These are phyloP conservation scores for Cytospora leucostoma DNA, from an alignment of 2,329 filamentous ascomycete species.

Conservation along the genomic window DNA sequence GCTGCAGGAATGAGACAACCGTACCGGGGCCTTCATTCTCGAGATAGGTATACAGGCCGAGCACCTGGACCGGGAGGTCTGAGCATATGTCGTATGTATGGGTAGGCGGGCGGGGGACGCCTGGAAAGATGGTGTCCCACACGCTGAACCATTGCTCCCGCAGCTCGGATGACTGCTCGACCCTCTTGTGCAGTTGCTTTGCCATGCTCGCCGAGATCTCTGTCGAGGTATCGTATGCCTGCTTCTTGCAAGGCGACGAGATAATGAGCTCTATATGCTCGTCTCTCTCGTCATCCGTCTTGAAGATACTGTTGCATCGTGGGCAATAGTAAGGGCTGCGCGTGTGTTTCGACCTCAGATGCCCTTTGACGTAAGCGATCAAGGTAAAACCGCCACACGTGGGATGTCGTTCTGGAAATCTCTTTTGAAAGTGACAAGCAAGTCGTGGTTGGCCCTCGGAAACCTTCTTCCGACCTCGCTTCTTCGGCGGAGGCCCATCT, in stretches of 20 bases:
- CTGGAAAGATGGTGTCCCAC: conserved; percentile 11
- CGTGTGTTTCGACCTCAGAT: conserved; percentile 1
- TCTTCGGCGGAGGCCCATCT: not conserved
- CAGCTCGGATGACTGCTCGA: not conserved
- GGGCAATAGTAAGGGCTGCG: conserved; percentile 10
- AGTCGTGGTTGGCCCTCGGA: not conserved
- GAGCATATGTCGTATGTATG: conserved; percentile 3
- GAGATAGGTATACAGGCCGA: not conserved
- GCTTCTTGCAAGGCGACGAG: not conserved
- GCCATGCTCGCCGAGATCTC: not conserved
- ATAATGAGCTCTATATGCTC: not conserved
- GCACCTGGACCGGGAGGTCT: not conserved
- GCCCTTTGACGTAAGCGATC: conserved; percentile 5
- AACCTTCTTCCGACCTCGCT: conserved; percentile 5
- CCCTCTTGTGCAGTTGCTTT: not conserved
- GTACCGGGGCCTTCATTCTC: not conserved
- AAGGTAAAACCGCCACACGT: conserved; percentile 4
- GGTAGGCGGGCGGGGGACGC: not conserved
- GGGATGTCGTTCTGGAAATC: conserved; percentile 5
- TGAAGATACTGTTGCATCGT: conserved; percentile 3
- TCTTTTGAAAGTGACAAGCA: conserved; percentile 16
- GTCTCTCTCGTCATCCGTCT: conserved; percentile 2
- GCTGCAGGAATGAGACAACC: not conserved
- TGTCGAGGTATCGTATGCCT: not conserved
- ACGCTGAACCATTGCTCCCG: conserved; percentile 10